Conservation (phyloP, 257 asterid species). For the Ocimum tenuiflorum region DNA sequence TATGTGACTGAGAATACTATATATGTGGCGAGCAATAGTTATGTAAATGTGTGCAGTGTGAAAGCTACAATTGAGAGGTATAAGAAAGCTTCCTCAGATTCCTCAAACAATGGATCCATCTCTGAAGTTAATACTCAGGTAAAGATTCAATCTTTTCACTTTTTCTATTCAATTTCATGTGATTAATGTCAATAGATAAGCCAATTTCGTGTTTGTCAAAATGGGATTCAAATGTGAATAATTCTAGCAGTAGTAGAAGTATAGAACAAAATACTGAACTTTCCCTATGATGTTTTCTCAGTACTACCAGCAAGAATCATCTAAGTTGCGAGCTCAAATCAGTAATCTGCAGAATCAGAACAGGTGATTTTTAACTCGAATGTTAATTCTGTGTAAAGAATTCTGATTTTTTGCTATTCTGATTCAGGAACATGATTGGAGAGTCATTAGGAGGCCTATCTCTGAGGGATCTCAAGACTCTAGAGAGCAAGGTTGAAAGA, state of each 20-base stretch:
- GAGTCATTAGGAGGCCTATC: conserved; percentile 51
- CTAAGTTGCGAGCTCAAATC: conserved; percentile 68
- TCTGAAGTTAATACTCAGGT: conserved; percentile 96
- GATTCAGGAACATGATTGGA: conserved; percentile 64
- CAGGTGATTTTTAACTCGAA: conserved; percentile 34
- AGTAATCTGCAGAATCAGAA: conserved; percentile 65
- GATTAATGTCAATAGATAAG: background rate
- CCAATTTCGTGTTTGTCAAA: background rate
- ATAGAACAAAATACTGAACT: too few relatives aligned
- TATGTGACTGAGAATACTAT: too few relatives aligned
- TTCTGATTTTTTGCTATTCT: background rate
- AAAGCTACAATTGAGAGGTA: conserved; percentile 88
- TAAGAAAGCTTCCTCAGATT: conserved; percentile 83
- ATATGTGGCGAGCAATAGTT: too few relatives aligned
- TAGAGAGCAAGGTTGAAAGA: conserved; percentile 62
- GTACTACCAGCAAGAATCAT: conserved; percentile 91
- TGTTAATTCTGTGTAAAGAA: background rate
- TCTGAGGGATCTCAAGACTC: conserved; percentile 54
- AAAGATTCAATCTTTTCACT: background rate
- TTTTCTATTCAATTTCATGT: background rate
- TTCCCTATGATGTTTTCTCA: conserved; percentile 18
- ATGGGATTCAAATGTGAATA: too few relatives aligned
- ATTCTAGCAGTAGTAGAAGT: too few relatives aligned
- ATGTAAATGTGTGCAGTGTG: conserved; percentile 71
- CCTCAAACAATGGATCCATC: conserved; percentile 54